phyloP scores from a whole-genome alignment of 495 filamentous ascomycete species.

The Penicillium soppii region DNA sequence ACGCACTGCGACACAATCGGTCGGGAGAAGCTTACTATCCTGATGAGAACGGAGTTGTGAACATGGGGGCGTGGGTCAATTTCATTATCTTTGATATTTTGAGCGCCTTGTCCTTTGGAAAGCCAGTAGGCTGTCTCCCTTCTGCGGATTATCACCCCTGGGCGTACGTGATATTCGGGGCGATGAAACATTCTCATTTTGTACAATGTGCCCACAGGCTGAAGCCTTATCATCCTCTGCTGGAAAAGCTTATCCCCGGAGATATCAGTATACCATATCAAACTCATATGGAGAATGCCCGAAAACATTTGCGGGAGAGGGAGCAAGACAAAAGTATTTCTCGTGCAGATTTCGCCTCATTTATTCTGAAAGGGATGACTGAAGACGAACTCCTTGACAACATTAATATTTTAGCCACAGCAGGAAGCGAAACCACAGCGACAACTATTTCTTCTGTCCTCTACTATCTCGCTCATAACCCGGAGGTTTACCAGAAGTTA shows the following conservation, averaged over 20 bases:
- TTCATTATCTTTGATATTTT: constrained; percentile 16
- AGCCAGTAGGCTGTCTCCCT: constrained; percentile 7
- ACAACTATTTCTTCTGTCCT: constrained; percentile 43
- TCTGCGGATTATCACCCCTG: neutral
- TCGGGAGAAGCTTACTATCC: constrained; percentile 1
- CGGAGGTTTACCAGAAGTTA: constrained; percentile 39
- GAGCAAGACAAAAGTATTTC: neutral
- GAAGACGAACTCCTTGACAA: neutral
- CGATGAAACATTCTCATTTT: neutral
- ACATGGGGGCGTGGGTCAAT: constrained; percentile 16
- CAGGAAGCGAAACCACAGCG: constrained; percentile 56
- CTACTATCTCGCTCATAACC: constrained; percentile 50
- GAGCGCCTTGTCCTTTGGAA: constrained; percentile 15
- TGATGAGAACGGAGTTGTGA: constrained; percentile 1
- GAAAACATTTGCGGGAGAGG: neutral
- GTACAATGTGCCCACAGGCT: neutral
- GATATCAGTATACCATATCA: neutral
- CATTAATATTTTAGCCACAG: constrained; percentile 11
- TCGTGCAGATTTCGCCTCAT: neutral
- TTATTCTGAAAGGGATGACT: neutral
- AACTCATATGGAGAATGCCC: neutral
- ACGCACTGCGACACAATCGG: neutral
- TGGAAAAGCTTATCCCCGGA: neutral
- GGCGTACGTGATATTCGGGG: neutral
- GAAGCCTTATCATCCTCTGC: constrained; percentile 1